These are phyloP conservation scores for Elaphomyces granulatus DNA, from an alignment of 495 filamentous ascomycete species.

Conservation along the genomic window DNA sequence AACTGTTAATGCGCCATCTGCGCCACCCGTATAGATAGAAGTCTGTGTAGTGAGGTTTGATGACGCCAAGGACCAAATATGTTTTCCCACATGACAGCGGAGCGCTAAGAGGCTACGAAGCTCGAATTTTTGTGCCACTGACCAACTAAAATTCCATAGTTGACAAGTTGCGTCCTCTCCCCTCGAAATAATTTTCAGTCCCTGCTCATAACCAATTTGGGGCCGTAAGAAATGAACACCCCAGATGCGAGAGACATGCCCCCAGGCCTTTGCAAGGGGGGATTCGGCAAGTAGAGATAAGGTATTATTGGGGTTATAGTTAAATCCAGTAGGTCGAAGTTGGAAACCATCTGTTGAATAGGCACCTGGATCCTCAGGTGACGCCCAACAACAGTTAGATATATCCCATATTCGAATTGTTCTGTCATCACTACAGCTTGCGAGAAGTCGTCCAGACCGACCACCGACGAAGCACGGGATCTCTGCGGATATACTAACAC, in stretches of 20 bases:
- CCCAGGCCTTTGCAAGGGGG: conserved; percentile 55
- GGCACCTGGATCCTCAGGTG: conserved; percentile 19
- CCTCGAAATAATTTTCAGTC: conserved; percentile 47
- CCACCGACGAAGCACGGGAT: conserved; percentile 26
- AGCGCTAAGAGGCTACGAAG: conserved; percentile 39
- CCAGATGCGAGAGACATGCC: conserved; percentile 85
- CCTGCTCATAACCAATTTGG: conserved; percentile 7
- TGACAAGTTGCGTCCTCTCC: conserved; percentile 67
- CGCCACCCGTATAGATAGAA: conserved; percentile 66
- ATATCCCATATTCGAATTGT: conserved; percentile 87
- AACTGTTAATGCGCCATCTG: conserved; percentile 50
- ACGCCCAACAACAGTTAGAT: conserved; percentile 28
- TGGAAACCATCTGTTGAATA: conserved; percentile 33
- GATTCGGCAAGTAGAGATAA: conserved; percentile 19
- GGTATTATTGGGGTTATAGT: conserved; percentile 9
- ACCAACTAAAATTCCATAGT: conserved; percentile 47
- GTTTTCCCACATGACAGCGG: conserved; percentile 65
- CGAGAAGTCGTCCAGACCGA: conserved; percentile 43
- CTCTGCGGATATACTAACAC: conserved; percentile 57
- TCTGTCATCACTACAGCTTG: conserved; percentile 91
- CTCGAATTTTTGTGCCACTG: conserved; percentile 14
- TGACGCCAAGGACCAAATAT: conserved; percentile 69
- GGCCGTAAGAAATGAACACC: conserved; percentile 48
- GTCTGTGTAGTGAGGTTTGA: conserved; percentile 11
- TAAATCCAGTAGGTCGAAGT: conserved; percentile 31